Evolutionary conservation across 192 early-diverging fungal genomes (phyloP).

Genomic region (Paraglomus brasilianum): DNA sequence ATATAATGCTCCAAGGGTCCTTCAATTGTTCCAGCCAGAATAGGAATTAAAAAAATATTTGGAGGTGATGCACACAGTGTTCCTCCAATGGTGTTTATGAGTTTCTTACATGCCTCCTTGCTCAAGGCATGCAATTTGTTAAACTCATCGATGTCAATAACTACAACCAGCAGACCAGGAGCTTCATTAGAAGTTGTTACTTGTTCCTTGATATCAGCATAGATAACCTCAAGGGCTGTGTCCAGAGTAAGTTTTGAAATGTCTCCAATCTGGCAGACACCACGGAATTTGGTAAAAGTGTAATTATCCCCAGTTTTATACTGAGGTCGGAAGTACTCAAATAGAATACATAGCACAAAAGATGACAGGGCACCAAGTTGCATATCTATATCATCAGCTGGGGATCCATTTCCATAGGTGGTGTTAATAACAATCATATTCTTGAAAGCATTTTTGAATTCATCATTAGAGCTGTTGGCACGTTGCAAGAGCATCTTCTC

Average conservation of each 20-base stretch:
- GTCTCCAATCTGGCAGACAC: too few species aligned
- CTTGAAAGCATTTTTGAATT: neutral
- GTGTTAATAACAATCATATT: neutral
- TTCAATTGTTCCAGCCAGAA: constrained; percentile 1
- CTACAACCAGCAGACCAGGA: neutral
- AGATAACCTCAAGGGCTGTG: neutral
- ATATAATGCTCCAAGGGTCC: neutral
- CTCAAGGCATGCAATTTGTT: neutral
- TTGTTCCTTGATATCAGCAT: neutral
- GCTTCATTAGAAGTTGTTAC: too few species aligned
- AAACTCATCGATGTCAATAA: neutral
- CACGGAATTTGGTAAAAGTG: too few species aligned
- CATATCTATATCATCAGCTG: neutral
- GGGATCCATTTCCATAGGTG: neutral
- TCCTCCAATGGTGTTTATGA: constrained; percentile 4
- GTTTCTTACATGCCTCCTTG: neutral
- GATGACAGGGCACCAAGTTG: neutral
- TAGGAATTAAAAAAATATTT: constrained; percentile 9
- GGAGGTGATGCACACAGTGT: neutral
- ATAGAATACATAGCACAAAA: neutral
- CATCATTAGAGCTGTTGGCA: neutral
- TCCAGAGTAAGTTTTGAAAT: neutral
- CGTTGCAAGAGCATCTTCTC: neutral
- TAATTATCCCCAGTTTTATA: neutral
- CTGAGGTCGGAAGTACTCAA: neutral